Evolutionary conservation across 2,329 filamentous ascomycete genomes (phyloP), one percentile per base, ranked within the genome.

Genomic region (Calonectria pseudoturangicola): DNA sequence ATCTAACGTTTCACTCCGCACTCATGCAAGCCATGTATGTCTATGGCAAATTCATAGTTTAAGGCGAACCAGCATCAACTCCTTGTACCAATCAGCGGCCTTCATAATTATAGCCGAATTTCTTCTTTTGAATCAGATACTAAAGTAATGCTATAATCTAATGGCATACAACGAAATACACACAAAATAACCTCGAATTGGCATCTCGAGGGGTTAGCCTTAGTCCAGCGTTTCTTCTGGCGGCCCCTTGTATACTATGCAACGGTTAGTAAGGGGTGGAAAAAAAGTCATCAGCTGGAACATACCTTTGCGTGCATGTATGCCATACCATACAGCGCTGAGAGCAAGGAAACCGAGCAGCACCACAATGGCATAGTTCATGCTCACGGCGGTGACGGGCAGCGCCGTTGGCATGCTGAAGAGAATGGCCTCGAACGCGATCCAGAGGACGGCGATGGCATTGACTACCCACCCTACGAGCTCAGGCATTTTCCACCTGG

Each of bases 381-480:
- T 93, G 6, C 83, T 87, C 4, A 83, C 82, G 1, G 91, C 81
- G 10, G 86, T 86, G 4, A 93, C 90, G 0, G 91, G 89, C 15
- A 93, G 82, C 2, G 88, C 87, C 3, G 90, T 88, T 2, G 92
- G 94, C 92, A 96, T 94, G 80, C 92, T 95, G 85, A 95, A 96
- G 50, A 96, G 84, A 66, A 94, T 88, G n/a, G 94, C 88, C 4
- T 93, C 90, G 15, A 96, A 87, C 28, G 85, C 83, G 70, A 95
- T 95, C 93, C 93, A 96, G 18, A 84, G 82, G 18, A 95, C 82
- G 39, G 92, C 93, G 39, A 92, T 82, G 27, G 89, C 80, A 80
- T 96, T 96, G 80, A 95, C 93, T 1, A 87, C 81, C 81, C 88
- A 91, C 0, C 94, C 94, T 73, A 94, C 91, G 41, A 83, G 87